Percentiles rank a stretch among this genome's conserved stretches.
These are phyloP conservation scores for Tetrahymena thermophila DNA, from an alignment of 73 alveolate species.

Conservation along the genomic window DNA sequence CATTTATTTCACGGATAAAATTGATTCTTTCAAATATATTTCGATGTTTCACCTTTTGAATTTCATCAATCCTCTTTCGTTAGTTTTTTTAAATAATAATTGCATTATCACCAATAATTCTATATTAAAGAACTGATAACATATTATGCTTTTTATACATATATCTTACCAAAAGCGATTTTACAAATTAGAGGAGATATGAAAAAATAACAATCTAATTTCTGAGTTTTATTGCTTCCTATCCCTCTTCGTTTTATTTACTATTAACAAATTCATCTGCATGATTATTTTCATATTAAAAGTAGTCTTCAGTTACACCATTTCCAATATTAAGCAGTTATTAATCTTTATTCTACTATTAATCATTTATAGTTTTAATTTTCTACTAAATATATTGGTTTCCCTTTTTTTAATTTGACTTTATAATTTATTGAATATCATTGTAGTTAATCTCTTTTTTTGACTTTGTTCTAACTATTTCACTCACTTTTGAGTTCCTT, in stretches of 20 bases:
- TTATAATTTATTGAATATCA: neutral
- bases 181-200: neutral
- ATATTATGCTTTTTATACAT: neutral
- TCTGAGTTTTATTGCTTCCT: neutral
- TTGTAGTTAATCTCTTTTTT: neutral
- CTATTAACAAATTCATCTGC: neutral
- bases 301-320: neutral
- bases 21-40: neutral
- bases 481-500: neutral
- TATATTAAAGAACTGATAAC: neutral
- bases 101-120: neutral
- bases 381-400: neutral
- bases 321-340: neutral
- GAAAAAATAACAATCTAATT: neutral
- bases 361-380: neutral
- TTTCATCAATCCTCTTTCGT: neutral
- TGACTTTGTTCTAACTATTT: neutral
- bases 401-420: neutral
- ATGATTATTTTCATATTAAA: neutral
- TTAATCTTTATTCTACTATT: neutral
- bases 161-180: neutral
- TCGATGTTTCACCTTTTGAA: neutral
- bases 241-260: neutral
- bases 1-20: neutral
- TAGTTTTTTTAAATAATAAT: neutral